phyloP scores from a whole-genome alignment of 257 asterid genomes.

The Ligustrum vulgare region DNA sequence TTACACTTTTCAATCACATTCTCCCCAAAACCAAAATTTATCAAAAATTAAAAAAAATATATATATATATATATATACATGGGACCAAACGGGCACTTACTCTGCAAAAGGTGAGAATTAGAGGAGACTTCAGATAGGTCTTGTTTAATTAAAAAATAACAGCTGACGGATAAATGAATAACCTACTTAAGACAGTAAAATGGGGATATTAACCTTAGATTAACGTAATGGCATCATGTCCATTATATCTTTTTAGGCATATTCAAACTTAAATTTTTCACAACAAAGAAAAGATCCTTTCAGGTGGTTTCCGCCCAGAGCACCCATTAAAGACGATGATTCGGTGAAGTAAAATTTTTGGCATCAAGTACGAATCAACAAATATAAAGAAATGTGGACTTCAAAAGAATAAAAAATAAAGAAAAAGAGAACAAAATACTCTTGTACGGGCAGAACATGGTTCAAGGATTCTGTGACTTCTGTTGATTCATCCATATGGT shows the following conservation, averaged over 20 bases:
- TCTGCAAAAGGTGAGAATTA: background rate
- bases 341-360: background rate
- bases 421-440: too few species aligned
- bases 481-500: too few species aligned
- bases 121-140: background rate
- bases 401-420: too few species aligned
- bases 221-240: background rate
- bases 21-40: too few species aligned
- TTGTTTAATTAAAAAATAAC: too few species aligned
- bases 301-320: background rate
- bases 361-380: background rate
- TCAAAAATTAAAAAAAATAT: too few species aligned
- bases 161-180: background rate
- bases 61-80: too few species aligned
- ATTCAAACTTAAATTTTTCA: background rate
- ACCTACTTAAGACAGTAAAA: background rate
- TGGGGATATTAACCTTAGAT: background rate
- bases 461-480: too few species aligned
- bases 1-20: too few species aligned
- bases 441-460: too few species aligned
- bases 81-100: too few species aligned
- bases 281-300: background rate
- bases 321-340: background rate
- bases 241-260: background rate
- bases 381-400: too few species aligned